Conservation (phyloP, 2,329 filamentous ascomycete genomes). For the Botrytis galanthina region DNA sequence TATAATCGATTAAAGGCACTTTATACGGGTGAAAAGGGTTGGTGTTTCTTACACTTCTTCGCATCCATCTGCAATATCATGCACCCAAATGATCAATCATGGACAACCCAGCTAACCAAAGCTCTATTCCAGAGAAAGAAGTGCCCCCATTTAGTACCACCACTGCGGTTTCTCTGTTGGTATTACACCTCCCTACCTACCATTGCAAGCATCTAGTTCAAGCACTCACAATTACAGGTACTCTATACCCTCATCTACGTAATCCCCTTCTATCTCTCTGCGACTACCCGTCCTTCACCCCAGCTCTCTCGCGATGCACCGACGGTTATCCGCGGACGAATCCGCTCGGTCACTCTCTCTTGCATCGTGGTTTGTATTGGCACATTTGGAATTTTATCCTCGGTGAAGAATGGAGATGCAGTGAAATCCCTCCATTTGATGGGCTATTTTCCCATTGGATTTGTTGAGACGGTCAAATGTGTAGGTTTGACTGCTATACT, state of each 20-base stretch:
- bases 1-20: slow-evolving; percentile 32
- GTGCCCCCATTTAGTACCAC: slow-evolving; percentile 33
- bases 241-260: slow-evolving; percentile 88
- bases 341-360: slow-evolving; percentile 74
- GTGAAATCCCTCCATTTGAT: slow-evolving; percentile 64
- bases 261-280: slow-evolving; percentile 81
- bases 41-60: slow-evolving; percentile 10
- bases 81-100: neutral
- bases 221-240: slow-evolving; percentile 49
- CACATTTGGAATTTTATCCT: slow-evolving; percentile 65
- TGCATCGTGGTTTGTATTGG: slow-evolving; percentile 65
- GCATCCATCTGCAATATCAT: neutral
- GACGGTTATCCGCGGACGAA: slow-evolving; percentile 81
- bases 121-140: slow-evolving; percentile 28
- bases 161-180: slow-evolving; percentile 32
- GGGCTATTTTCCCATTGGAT: slow-evolving; percentile 75
- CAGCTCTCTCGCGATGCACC: slow-evolving; percentile 82
- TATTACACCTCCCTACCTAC: slow-evolving; percentile 19
- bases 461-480: slow-evolving; percentile 60
- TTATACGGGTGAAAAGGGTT: slow-evolving; percentile 31
- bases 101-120: slow-evolving; percentile 5
- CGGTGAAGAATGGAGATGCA: slow-evolving; percentile 49
- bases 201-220: neutral
- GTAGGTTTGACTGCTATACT: slow-evolving; percentile 73
- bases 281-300: slow-evolving; percentile 74